These are phyloP conservation scores for Talaromyces thailandensis DNA, from an alignment of 495 filamentous ascomycete genomes.

Conservation along the genomic window DNA sequence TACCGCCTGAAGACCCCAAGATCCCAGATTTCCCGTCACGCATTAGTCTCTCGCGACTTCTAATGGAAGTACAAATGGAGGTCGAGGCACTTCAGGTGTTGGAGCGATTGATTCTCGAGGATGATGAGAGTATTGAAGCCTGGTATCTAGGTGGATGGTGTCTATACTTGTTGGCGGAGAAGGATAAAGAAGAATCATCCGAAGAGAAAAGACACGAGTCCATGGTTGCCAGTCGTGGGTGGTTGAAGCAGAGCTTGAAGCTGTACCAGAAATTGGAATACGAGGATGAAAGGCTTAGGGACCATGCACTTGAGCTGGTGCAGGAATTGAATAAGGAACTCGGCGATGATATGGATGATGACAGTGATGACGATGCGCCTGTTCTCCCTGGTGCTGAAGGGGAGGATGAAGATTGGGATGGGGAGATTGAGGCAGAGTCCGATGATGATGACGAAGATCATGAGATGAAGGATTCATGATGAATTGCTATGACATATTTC, in stretches of 20 bases:
- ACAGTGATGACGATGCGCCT: constrained; percentile 30
- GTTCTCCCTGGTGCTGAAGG: constrained; percentile 25
- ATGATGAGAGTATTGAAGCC: constrained; percentile 87
- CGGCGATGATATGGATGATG: constrained; percentile 44
- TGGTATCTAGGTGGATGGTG: constrained; percentile 98
- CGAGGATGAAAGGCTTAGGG: constrained; percentile 43
- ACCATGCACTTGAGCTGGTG: constrained; percentile 49
- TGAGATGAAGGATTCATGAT: constrained; percentile 41
- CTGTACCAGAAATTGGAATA: constrained; percentile 39
- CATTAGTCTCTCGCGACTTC: constrained; percentile 71
- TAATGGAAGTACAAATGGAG: constrained; percentile 86
- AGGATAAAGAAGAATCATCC: constrained; percentile 22
- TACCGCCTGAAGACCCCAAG: constrained; percentile 50
- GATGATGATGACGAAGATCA: constrained; percentile 40
- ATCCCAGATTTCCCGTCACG: constrained; percentile 78
- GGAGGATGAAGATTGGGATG: constrained; percentile 24
- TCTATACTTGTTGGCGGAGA: constrained; percentile 67
- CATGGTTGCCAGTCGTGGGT: constrained; percentile 39
- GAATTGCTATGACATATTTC: neutral
- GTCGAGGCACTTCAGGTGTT: constrained; percentile 77
- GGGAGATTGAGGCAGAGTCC: constrained; percentile 30
- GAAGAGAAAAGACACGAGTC: constrained; percentile 28
- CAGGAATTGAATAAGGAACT: constrained; percentile 47
- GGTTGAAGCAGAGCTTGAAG: constrained; percentile 42
- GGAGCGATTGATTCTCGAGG: constrained; percentile 73